These are phyloP conservation scores for Phoma herbarum DNA, from an alignment of 2,329 filamentous ascomycete species.

Conservation along the genomic window DNA sequence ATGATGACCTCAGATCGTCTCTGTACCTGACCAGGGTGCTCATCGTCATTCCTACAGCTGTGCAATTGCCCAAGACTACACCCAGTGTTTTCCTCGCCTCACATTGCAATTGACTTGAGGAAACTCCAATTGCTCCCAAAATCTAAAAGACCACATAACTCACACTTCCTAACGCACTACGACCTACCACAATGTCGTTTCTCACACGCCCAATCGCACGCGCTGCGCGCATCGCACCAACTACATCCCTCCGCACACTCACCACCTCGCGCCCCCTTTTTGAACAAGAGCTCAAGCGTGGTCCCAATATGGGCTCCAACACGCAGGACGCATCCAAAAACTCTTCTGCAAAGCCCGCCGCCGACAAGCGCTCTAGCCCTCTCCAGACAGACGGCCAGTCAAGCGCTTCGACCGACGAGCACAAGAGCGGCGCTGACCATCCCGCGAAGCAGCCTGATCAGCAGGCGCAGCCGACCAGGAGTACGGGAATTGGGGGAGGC, in stretches of 20 bases:
- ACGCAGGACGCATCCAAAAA: constrained; percentile 30
- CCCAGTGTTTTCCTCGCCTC: background rate
- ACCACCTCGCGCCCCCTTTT: constrained; percentile 14
- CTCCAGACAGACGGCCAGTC: constrained; percentile 45
- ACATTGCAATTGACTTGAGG: background rate
- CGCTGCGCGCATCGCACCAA: background rate
- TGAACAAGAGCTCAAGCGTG: constrained; percentile 28
- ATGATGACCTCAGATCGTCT: constrained; percentile 30
- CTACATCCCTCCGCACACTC: constrained; percentile 11
- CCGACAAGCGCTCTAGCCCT: constrained; percentile 33
- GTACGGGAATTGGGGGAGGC: constrained; percentile 46
- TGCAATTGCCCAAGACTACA: background rate
- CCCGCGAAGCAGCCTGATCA: constrained; percentile 52
- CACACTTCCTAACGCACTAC: background rate
- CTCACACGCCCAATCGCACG: constrained; percentile 6
- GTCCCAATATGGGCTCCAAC: constrained; percentile 30
- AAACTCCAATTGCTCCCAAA: background rate
- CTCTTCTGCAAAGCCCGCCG: constrained; percentile 35
- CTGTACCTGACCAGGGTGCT: constrained; percentile 5
- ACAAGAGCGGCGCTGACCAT: constrained; percentile 45
- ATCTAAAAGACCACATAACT: background rate
- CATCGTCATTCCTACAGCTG: constrained; percentile 3
- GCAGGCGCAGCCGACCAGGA: constrained; percentile 42
- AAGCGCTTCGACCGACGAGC: constrained; percentile 39
- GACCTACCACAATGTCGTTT: constrained; percentile 13